Conservation (phyloP, 2,329 filamentous ascomycete species). For the Phialophora tarda region DNA sequence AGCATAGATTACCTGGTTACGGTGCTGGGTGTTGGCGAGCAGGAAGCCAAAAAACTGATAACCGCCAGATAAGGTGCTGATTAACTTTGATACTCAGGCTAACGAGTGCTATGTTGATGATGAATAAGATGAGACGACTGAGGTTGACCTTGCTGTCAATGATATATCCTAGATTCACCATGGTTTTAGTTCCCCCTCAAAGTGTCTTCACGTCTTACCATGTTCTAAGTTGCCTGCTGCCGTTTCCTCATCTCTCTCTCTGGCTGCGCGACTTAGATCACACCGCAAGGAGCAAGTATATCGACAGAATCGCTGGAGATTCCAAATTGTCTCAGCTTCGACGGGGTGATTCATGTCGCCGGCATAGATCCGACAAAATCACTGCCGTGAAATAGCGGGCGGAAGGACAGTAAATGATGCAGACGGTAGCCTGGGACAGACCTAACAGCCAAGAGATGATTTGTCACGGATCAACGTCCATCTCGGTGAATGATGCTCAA, state of each 20-base stretch:
- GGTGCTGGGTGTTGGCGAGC: constrained; percentile 25
- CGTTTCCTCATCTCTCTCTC: not conserved
- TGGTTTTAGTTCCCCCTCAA: not conserved
- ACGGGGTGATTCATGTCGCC: too few species aligned
- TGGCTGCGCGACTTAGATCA: too few species aligned
- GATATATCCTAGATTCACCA: not conserved
- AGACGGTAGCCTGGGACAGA: not conserved
- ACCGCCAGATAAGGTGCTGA: constrained; percentile 21
- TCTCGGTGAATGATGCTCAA: constrained; percentile 22
- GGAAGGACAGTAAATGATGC: too few species aligned
- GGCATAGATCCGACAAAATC: too few species aligned
- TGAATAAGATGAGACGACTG: not conserved
- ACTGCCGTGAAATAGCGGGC: too few species aligned
- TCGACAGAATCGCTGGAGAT: too few species aligned
- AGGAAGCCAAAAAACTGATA: constrained; percentile 29
- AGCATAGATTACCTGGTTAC: constrained; percentile 36
- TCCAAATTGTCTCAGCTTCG: too few species aligned
- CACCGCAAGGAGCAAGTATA: too few species aligned
- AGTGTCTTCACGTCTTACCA: not conserved
- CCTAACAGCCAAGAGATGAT: not conserved
- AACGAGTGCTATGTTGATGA: constrained; percentile 2
- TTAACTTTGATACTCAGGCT: not conserved
- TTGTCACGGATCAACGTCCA: constrained; percentile 4
- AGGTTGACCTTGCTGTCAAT: not conserved
- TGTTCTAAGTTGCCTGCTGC: not conserved